phyloP scores from a whole-genome alignment of 768 basidiomycete genomes.

The Neoboletus magnificus region DNA sequence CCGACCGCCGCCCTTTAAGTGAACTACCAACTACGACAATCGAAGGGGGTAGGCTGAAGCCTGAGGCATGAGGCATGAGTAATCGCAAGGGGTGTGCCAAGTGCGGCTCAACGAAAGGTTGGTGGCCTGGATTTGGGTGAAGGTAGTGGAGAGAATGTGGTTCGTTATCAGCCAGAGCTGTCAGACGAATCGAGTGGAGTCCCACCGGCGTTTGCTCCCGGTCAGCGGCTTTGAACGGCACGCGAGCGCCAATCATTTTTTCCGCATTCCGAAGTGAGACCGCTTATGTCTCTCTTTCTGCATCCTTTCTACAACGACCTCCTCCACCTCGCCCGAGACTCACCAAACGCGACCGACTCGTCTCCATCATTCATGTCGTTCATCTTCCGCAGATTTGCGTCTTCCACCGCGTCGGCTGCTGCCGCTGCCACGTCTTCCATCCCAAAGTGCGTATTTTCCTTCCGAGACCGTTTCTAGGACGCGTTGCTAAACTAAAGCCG shows the following conservation, averaged over 20 bases:
- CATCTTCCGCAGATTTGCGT: slow-evolving; percentile 50
- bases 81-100: too few species aligned
- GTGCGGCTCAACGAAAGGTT: too few species aligned
- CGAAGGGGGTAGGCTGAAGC: too few species aligned
- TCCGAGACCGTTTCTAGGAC: not conserved
- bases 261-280: not conserved
- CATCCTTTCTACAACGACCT: slow-evolving; percentile 24
- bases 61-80: too few species aligned
- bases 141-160: too few species aligned
- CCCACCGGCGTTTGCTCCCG: too few species aligned
- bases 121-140: too few species aligned
- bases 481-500: not conserved
- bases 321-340: slow-evolving; percentile 15
- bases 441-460: slow-evolving; percentile 12
- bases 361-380: slow-evolving; percentile 40
- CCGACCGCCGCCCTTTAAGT: too few species aligned
- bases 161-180: too few species aligned
- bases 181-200: too few species aligned
- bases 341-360: slow-evolving; percentile 10
- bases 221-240: too few species aligned
- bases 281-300: slow-evolving; percentile 21
- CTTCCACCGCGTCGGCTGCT: slow-evolving; percentile 41
- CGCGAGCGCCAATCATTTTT: not conserved
- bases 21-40: too few species aligned
- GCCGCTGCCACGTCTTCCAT: slow-evolving; percentile 12